phyloP scores from a whole-genome alignment of 2,329 filamentous ascomycete species.

The Clarireedia homoeocarpa region DNA sequence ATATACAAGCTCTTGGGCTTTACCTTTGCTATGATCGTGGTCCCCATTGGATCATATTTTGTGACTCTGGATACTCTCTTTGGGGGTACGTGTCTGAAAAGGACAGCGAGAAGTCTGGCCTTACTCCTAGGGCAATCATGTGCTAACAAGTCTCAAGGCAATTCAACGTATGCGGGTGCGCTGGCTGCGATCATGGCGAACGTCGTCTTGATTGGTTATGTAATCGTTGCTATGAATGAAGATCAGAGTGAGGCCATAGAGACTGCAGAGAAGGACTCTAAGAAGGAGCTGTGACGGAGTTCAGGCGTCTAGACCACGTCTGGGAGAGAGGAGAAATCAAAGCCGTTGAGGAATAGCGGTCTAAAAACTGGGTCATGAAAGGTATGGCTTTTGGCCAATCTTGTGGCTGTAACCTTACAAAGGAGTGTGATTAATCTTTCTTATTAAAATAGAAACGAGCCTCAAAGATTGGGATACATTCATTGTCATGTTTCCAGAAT shows the following conservation, averaged over 20 bases:
- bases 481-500: conserved; percentile 1
- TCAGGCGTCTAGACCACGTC: neutral
- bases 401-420: neutral
- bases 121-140: neutral
- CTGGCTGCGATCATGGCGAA: conserved; percentile 86
- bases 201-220: conserved; percentile 80
- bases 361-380: conserved; percentile 2
- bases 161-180: conserved; percentile 79
- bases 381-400: neutral
- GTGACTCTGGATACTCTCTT: conserved; percentile 27
- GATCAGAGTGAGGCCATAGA: conserved; percentile 46
- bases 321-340: too few relatives aligned
- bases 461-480: neutral
- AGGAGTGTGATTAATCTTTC: neutral
- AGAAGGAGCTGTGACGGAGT: conserved; percentile 8
- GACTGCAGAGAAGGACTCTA: conserved; percentile 35
- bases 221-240: conserved; percentile 85
- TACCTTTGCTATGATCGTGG: conserved; percentile 81
- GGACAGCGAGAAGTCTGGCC: too few relatives aligned
- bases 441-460: neutral
- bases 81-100: neutral
- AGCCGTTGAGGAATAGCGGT: neutral
- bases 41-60: conserved; percentile 88
- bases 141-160: conserved; percentile 47
- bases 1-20: conserved; percentile 87